Percentiles rank a stretch among this genome's conserved stretches.
These are phyloP conservation scores for Pouteria glomerata DNA, from an alignment of 148 eudicot genomes.

Conservation along the genomic window DNA sequence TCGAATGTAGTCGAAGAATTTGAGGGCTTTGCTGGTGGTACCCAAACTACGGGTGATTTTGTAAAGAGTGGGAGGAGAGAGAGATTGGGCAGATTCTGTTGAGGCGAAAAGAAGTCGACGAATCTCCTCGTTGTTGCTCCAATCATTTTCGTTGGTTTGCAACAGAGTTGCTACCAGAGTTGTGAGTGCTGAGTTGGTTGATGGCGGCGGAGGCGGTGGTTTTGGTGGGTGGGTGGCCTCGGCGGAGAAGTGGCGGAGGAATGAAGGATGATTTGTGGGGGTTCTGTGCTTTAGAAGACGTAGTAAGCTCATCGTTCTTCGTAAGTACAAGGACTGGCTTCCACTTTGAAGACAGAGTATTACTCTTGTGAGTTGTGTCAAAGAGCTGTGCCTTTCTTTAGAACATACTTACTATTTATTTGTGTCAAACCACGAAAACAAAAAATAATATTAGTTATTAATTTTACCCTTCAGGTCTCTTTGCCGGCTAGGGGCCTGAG, in stretches of 20 bases:
- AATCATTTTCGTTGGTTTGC: constrained; percentile 30
- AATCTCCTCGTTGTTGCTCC: constrained; percentile 30
- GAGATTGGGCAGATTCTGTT: constrained; percentile 12
- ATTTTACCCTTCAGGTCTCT: no score
- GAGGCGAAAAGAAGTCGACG: constrained; percentile 23
- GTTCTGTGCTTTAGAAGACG: constrained; percentile 22
- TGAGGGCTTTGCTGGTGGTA: constrained; percentile 33
- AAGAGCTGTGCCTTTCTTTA: no score
- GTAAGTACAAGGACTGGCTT: not conserved
- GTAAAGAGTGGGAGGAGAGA: constrained; percentile 30
- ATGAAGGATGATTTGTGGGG: constrained; percentile 16
- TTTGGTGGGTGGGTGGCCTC: constrained; percentile 15
- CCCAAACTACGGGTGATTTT: constrained; percentile 45
- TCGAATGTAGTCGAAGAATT: constrained; percentile 38
- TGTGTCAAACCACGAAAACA: no score
- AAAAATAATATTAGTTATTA: no score
- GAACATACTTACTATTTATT: no score
- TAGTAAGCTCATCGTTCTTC: constrained; percentile 16
- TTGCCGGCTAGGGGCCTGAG: no score
- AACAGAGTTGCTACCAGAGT: constrained; percentile 39
- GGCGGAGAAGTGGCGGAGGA: constrained; percentile 32
- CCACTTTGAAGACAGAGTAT: not conserved
- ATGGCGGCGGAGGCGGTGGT: constrained; percentile 11
- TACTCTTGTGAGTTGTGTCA: no score
- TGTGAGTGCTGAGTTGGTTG: constrained; percentile 14